phyloP scores from a whole-genome alignment of 495 filamentous ascomycete genomes.

The Neurospora sp. region DNA sequence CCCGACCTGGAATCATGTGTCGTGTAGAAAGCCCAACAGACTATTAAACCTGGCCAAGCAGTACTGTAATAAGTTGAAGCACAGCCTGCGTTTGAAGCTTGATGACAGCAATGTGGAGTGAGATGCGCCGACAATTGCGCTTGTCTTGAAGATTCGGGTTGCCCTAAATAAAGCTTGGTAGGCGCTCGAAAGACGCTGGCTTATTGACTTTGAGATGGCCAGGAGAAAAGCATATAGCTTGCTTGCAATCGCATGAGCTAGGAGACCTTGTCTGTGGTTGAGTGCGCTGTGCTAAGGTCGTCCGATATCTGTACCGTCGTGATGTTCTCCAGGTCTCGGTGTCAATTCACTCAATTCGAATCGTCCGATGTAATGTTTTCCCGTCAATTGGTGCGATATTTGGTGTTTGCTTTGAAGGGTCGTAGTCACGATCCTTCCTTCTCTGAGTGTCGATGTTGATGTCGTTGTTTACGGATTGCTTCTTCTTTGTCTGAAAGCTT shows the following conservation, averaged over 20 bases:
- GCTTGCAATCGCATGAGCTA: background rate
- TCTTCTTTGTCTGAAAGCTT: background rate
- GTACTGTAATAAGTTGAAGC: background rate
- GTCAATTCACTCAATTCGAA: background rate
- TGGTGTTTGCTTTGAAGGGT: background rate
- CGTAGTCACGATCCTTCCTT: too few relatives aligned
- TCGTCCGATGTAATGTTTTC: background rate
- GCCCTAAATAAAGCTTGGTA: background rate
- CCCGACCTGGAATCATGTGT: too few relatives aligned
- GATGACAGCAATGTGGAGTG: background rate
- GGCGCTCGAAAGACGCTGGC: background rate
- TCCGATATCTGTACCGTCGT: background rate
- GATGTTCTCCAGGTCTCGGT: background rate
- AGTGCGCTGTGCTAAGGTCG: background rate
- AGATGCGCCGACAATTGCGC: background rate
- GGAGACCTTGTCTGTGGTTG: background rate
- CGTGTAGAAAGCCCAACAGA: too few relatives aligned
- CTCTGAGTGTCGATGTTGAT: background rate
- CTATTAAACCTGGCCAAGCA: too few relatives aligned
- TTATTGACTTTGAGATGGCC: background rate
- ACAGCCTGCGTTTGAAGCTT: background rate
- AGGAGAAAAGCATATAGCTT: background rate
- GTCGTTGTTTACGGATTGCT: background rate
- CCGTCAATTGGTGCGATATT: background rate
- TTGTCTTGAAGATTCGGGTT: background rate